phyloP scores from a whole-genome alignment of 208 protist genomes.

The Wallacemonas rigidus region DNA sequence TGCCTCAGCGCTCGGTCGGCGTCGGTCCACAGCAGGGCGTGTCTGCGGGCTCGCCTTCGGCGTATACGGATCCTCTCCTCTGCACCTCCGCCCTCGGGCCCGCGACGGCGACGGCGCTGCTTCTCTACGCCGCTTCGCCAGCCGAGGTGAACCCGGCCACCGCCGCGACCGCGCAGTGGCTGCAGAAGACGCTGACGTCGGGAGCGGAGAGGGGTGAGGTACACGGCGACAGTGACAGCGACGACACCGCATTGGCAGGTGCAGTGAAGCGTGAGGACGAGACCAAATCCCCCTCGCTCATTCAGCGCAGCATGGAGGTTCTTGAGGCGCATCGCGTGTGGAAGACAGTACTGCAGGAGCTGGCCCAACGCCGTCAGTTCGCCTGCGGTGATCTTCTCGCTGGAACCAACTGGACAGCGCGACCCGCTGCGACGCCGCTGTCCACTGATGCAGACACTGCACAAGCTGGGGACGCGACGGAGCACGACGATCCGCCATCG shows the following conservation, averaged over 20 bases:
- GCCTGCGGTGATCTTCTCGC: constrained; percentile 15
- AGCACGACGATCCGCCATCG: no score
- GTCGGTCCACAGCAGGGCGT: neutral
- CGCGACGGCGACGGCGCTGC: constrained; percentile 19
- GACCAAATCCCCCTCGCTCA: neutral
- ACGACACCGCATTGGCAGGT: neutral
- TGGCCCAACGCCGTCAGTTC: constrained; percentile 10
- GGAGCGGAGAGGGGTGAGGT: no score
- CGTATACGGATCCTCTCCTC: constrained; percentile 18
- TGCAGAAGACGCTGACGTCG: neutral
- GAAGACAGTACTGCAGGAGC: constrained; percentile 1
- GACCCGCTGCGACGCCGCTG: neutral
- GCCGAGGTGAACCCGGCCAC: constrained; percentile 13
- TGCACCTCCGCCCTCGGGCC: constrained; percentile 23
- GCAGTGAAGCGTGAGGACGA: neutral
- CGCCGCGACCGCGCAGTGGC: constrained; percentile 11
- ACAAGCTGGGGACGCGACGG: neutral
- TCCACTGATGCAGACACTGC: neutral
- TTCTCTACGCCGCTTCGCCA: constrained; percentile 21
- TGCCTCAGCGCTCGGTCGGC: neutral
- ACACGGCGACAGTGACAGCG: neutral
- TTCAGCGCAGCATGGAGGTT: neutral
- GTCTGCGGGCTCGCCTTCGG: neutral
- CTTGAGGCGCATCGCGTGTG: constrained; percentile 2
- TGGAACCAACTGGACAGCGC: neutral